These are phyloP conservation scores for Euryodendron excelsum DNA, from an alignment of 148 eudicot genomes.

Conservation along the genomic window DNA sequence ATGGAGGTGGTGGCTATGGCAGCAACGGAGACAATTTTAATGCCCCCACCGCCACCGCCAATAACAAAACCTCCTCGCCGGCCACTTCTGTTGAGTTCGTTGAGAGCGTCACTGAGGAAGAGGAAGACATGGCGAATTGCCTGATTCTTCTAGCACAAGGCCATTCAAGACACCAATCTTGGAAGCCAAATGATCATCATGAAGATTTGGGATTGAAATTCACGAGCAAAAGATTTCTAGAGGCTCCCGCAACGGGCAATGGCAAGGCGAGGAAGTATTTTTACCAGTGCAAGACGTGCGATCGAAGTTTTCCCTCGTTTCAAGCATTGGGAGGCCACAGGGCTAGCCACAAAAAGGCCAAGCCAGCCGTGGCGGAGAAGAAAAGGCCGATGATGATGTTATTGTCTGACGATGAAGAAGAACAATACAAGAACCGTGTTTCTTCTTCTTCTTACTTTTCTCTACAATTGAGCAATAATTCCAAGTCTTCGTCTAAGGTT, in stretches of 20 bases:
- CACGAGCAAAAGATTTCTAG: constrained; percentile 31
- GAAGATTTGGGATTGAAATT: constrained; percentile 14
- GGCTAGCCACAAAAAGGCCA: constrained; percentile 62
- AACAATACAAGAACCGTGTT: not conserved
- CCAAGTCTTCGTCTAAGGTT: constrained; percentile 26
- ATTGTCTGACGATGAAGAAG: constrained; percentile 21
- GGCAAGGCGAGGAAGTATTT: constrained; percentile 43
- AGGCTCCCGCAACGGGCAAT: constrained; percentile 6
- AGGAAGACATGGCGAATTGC: constrained; percentile 51
- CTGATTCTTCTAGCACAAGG: constrained; percentile 54
- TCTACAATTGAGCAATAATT: constrained; percentile 20
- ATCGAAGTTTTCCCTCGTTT: constrained; percentile 51
- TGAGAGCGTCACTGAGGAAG: constrained; percentile 36
- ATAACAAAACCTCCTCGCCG: not conserved
- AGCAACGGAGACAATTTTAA: constrained; percentile 14
- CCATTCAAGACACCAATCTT: not conserved
- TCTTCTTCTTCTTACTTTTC: constrained; percentile 3
- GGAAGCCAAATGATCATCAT: not conserved
- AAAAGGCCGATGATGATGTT: not conserved
- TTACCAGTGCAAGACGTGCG: constrained; percentile 67
- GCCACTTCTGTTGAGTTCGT: constrained; percentile 4
- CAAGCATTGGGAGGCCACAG: constrained; percentile 73
- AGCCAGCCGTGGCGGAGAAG: constrained; percentile 11
- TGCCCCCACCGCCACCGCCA: not conserved
- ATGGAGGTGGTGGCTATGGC: not conserved